phyloP scores from a whole-genome alignment of 1,284 basidiomycete genomes.

The Boletus sp. region DNA sequence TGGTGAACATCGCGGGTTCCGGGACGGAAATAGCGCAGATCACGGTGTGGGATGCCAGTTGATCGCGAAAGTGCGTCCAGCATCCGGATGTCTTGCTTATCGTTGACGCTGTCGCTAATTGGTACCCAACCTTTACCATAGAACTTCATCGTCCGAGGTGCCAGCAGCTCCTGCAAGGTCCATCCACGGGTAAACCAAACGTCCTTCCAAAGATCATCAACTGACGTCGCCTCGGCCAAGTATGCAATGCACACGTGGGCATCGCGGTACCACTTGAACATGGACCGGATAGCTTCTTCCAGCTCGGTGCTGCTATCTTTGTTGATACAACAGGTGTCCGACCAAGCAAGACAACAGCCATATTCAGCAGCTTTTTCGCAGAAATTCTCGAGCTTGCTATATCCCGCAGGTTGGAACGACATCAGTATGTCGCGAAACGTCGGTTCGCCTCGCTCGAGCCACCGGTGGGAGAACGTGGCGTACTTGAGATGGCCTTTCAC shows the following conservation, averaged over 20 bases:
- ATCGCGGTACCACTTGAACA: constrained; percentile 33
- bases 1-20: constrained; percentile 27
- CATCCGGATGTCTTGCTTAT: constrained; percentile 27
- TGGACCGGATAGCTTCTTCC: constrained; percentile 33
- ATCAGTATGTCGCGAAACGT: constrained; percentile 48
- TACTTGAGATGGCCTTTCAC: constrained; percentile 51
- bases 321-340: constrained; percentile 31
- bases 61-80: constrained; percentile 27
- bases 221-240: constrained; percentile 29
- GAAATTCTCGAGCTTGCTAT: constrained; percentile 26
- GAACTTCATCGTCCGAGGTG: constrained; percentile 30
- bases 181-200: constrained; percentile 35
- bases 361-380: constrained; percentile 29
- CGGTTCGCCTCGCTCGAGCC: constrained; percentile 61
- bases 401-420: constrained; percentile 30
- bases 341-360: constrained; percentile 30
- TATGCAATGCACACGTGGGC: constrained; percentile 32
- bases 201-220: constrained; percentile 27
- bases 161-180: constrained; percentile 30
- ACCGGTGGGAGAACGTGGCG: constrained; percentile 53
- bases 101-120: constrained; percentile 23
- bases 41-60: constrained; percentile 27
- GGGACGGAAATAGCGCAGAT: constrained; percentile 27
- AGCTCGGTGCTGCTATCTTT: constrained; percentile 30
- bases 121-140: constrained; percentile 27